Percentiles rank a stretch among this genome's conserved stretches.
phyloP scores from a whole-genome alignment of 345 rosid species.

The Dimocarpus longan region DNA sequence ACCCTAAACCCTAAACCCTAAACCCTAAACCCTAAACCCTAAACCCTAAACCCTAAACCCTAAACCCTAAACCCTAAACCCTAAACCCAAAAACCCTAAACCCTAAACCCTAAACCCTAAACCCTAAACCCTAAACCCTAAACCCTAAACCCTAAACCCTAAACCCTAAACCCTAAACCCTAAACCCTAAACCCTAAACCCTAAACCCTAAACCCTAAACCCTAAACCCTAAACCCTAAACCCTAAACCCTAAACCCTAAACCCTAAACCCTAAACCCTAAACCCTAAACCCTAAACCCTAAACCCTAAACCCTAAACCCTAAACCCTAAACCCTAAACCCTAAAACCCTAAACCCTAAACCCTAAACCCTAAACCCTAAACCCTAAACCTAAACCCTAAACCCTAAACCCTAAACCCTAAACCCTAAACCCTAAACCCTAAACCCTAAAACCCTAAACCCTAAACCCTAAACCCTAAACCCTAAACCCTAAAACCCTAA shows the following conservation, averaged over 20 bases:
- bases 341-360: too few relatives aligned
- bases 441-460: too few relatives aligned
- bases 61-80: not conserved
- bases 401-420: not conserved
- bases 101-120: slow-evolving; percentile 14
- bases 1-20: slow-evolving; percentile 14
- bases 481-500: not conserved
- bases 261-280: not conserved
- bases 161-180: slow-evolving; percentile 6
- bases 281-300: slow-evolving; percentile 3
- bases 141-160: slow-evolving; percentile 13
- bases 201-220: not conserved
- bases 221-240: not conserved
- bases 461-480: not conserved
- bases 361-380: not conserved
- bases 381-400: not conserved
- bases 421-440: too few relatives aligned
- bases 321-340: not conserved
- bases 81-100: too few relatives aligned
- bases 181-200: slow-evolving; percentile 8
- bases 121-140: slow-evolving; percentile 7
- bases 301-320: not conserved
- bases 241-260: not conserved
- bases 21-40: slow-evolving; percentile 15
- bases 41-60: slow-evolving; percentile 7